Conservation (phyloP, 2,329 filamentous ascomycete species). For the Rhytidhysteron rufulum region DNA sequence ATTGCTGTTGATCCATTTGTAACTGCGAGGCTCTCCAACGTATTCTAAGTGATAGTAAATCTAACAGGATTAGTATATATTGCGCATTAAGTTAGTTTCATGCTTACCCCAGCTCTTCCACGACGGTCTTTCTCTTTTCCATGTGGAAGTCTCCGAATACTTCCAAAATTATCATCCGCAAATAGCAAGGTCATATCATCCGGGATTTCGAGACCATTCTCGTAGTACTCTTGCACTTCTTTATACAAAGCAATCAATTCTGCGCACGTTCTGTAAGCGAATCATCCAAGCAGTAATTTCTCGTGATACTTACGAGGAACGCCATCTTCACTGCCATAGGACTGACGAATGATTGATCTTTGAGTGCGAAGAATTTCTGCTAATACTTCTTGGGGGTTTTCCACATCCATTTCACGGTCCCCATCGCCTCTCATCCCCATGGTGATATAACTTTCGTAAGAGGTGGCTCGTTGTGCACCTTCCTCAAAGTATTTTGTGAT, state of each 20-base stretch:
- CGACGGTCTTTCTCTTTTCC: conserved; percentile 10
- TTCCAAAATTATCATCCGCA: conserved; percentile 16
- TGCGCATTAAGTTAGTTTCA: conserved; percentile 42
- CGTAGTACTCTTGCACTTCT: conserved; percentile 16
- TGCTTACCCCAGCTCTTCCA: conserved; percentile 10
- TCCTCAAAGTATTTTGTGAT: conserved; percentile 13
- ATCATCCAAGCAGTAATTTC: too few relatives aligned
- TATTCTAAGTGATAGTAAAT: conserved; percentile 20
- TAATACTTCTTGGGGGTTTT: conserved; percentile 6
- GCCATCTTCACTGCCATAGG: conserved; percentile 3
- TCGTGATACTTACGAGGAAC: not conserved
- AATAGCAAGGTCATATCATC: conserved; percentile 17
- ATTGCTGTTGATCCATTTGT: conserved; percentile 17
- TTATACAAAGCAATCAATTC: conserved; percentile 18
- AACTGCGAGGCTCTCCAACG: conserved; percentile 12
- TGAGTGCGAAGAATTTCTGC: conserved; percentile 7
- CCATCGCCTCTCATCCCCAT: conserved; percentile 13
- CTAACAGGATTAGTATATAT: not conserved
- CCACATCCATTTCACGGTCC: conserved; percentile 7
- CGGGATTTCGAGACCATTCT: conserved; percentile 10
- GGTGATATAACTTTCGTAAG: conserved; percentile 11
- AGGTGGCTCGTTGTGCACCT: conserved; percentile 6
- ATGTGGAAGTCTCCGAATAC: conserved; percentile 13
- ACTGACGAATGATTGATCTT: conserved; percentile 4
- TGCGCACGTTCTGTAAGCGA: too few relatives aligned